Base-by-base conservation (phyloP, 495 filamentous ascomycete species). In the Tetracladium setigerum region DNA sequence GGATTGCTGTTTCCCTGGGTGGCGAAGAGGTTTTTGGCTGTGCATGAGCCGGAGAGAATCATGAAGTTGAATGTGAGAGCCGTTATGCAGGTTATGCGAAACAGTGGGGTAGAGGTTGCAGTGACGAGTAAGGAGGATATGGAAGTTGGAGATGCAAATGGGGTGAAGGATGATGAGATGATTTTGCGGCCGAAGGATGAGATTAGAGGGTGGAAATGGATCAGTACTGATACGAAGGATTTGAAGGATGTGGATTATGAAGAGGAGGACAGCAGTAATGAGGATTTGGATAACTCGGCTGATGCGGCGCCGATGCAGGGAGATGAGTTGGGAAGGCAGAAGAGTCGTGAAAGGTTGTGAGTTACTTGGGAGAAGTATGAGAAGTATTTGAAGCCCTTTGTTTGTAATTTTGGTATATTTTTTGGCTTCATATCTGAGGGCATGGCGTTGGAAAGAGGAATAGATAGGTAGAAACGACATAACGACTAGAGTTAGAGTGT, bases 1-100 rank as follows among this genome's bases (percentile, higher is more conserved):
- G 86, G 80, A n/a, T 58, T 87, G 10, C 62, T 91, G 15, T 89
- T 89, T 57, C 84, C 87, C 0, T 77, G 75, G 65, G 53, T 84
- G 16, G 80, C 78, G 17, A 72, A 69, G 41, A 66, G 66, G 41
- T 65, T 81, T 7, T 76, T 82, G 53, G 70, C 71, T 4, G 72
- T 72, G 2, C 75, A 80, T 48, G 71, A 79, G 41, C 83, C 84
- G 0, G 79, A 81, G 53, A 63, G 78, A 1, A 72, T 76, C 0
- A 56, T 89, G 33, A 64, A 73, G 38, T 61, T 89, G 16, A 89
- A 89, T 47, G 61, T 71, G 4, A 59, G 84, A 2, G 83, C 83
- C 4, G 67, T 76, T 16, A 55, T 84, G 47, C 78, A 88, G 65
- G 60, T 81, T 0, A 42, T 88, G 10, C 62, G 84, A 13, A 64